These are phyloP conservation scores for Colletotrichum melonis DNA, from an alignment of 2,329 filamentous ascomycete genomes.

Conservation along the genomic window DNA sequence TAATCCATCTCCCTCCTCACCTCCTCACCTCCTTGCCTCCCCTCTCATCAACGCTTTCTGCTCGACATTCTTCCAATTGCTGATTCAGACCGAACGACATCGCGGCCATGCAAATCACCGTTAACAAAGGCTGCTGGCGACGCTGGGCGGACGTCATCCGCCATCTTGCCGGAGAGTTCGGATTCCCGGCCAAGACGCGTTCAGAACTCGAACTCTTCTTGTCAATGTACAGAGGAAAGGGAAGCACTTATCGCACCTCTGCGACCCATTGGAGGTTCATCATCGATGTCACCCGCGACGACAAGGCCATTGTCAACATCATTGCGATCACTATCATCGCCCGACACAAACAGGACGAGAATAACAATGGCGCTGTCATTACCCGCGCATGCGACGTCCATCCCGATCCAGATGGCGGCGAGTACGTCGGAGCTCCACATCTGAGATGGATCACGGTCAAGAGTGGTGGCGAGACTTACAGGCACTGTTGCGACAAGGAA, in stretches of 20 bases:
- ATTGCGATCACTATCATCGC: conserved; percentile 12
- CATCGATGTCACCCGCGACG: conserved; percentile 4
- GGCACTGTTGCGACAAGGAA: conserved; percentile 26
- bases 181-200: conserved; percentile 5
- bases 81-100: background rate
- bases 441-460: conserved; percentile 7
- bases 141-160: background rate
- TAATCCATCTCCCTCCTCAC: too few species aligned
- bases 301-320: conserved; percentile 10
- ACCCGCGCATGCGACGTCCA: conserved; percentile 1
- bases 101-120: background rate
- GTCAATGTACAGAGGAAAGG: background rate
- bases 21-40: too few species aligned
- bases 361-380: conserved; percentile 10
- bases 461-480: conserved; percentile 2
- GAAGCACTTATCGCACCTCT: background rate
- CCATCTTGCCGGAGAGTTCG: background rate
- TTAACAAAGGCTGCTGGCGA: background rate
- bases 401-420: background rate
- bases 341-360: background rate
- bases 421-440: background rate
- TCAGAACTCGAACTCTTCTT: background rate
- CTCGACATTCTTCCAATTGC: too few species aligned
- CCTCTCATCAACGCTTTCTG: too few species aligned
- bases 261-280: conserved; percentile 6